These are phyloP conservation scores for Avena sativa DNA, from an alignment of 176 grass and related monocot species.

Conservation along the genomic window DNA sequence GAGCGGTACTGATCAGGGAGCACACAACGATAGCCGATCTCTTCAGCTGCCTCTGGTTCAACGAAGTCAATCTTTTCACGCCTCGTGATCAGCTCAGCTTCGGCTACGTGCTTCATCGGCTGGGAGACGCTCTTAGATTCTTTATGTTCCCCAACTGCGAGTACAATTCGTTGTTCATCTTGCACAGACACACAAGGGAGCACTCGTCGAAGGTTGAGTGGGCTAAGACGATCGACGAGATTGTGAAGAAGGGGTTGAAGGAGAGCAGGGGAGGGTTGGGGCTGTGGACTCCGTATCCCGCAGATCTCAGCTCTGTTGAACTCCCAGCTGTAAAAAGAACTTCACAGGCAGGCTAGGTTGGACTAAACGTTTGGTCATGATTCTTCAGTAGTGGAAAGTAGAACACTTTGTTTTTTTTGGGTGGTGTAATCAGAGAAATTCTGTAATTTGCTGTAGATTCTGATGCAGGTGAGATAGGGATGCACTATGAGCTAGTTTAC, in stretches of 20 bases:
- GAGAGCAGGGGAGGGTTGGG: conserved; percentile 88
- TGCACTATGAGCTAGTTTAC: not conserved
- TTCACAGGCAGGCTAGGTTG: conserved; percentile 71
- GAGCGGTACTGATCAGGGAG: conserved; percentile 89
- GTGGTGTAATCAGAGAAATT: not conserved
- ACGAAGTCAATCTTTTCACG: conserved; percentile 95
- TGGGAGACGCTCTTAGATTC: conserved; percentile 65
- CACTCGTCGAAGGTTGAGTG: conserved; percentile 93
- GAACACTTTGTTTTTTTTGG: not conserved
- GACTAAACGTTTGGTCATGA: not conserved
- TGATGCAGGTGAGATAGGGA: not conserved
- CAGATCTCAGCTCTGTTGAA: conserved; percentile 64
- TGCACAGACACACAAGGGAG: conserved; percentile 89
- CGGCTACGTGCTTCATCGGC: conserved; percentile 73
- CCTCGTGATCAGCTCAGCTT: conserved; percentile 98
- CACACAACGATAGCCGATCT: conserved; percentile 80
- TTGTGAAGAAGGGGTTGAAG: conserved; percentile 74
- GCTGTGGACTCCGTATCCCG: conserved; percentile 79
- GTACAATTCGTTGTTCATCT: conserved; percentile 91
- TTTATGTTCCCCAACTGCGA: conserved; percentile 99
- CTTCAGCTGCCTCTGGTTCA: conserved; percentile 98
- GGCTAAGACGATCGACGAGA: conserved; percentile 86
- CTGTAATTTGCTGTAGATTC: conserved; percentile 31
- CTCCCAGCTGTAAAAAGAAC: conserved; percentile 71
- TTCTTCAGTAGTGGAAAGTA: conserved; percentile 41